Percentiles rank a stretch among this genome's conserved stretches.
Evolutionary conservation across 1,284 basidiomycete species (phyloP).

Genomic region (Pterulicium gracile): DNA sequence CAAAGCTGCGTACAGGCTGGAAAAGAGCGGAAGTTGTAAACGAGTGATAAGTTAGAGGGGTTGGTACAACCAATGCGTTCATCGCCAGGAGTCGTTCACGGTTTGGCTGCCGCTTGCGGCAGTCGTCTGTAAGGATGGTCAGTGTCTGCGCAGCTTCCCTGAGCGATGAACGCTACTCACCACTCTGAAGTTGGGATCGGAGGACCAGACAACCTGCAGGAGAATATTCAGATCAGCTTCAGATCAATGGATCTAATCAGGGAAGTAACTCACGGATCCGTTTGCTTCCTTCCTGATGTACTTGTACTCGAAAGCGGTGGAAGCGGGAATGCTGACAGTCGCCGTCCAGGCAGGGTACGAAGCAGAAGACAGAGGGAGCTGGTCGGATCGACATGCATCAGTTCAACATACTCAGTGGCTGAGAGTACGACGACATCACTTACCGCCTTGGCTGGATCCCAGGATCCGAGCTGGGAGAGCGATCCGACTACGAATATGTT

Average conservation of each 20-base stretch:
- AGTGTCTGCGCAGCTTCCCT: not conserved
- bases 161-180: not conserved
- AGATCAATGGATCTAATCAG: not conserved
- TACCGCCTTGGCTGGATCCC: conserved; percentile 37
- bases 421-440: not conserved
- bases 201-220: not conserved
- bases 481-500: conserved; percentile 52
- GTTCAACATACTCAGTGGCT: conserved; percentile 11
- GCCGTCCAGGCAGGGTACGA: conserved; percentile 48
- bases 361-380: conserved; percentile 44
- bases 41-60: too few relatives aligned
- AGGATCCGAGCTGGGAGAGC: conserved; percentile 39
- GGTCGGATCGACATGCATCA: not conserved
- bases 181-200: not conserved
- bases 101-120: not conserved
- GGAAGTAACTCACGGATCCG: conserved; percentile 18
- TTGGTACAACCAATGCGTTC: too few relatives aligned
- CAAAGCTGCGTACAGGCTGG: too few relatives aligned
- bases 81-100: not conserved
- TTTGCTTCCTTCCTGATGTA: conserved; percentile 46
- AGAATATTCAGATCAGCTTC: not conserved
- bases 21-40: too few relatives aligned
- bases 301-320: conserved; percentile 45
- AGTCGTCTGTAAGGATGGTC: not conserved
- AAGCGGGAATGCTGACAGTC: conserved; percentile 35